Conservation (phyloP, 2,329 filamentous ascomycete species). For the Colletotrichum spaethianum region DNA sequence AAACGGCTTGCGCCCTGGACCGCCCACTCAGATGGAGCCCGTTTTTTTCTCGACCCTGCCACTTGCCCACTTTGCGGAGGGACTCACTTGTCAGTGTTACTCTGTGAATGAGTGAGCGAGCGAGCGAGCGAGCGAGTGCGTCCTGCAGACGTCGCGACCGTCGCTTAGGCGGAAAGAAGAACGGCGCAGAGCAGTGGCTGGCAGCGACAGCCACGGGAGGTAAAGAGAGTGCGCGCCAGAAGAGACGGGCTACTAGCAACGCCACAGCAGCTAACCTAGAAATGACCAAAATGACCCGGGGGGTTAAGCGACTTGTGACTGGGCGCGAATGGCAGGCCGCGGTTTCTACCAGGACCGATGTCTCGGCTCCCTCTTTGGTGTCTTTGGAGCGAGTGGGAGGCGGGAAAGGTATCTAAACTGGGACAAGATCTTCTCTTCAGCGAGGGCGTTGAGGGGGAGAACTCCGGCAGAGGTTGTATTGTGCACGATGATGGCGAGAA, state of each 20-base stretch:
- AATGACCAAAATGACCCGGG: slow-evolving; percentile 10
- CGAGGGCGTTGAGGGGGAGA: not conserved
- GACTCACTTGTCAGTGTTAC: slow-evolving; percentile 3
- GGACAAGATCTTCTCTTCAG: slow-evolving; percentile 9
- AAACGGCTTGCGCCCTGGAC: slow-evolving; percentile 34
- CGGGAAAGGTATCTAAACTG: slow-evolving; percentile 24
- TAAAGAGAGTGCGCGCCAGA: not conserved
- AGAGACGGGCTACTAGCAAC: slow-evolving; percentile 12
- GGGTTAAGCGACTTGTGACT: slow-evolving; percentile 21
- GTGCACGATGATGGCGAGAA: slow-evolving; percentile 13
- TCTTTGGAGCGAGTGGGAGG: slow-evolving; percentile 9
- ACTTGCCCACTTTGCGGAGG: slow-evolving; percentile 29
- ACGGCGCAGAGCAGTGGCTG: not conserved
- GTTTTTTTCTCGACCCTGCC: slow-evolving; percentile 1
- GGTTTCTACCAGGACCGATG: slow-evolving; percentile 20
- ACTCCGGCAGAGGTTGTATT: not conserved
- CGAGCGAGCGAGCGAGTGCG: not conserved
- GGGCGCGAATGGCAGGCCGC: slow-evolving; percentile 25
- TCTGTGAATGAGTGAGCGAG: not conserved
- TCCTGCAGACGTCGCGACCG: not conserved
- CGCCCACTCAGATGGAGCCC: slow-evolving; percentile 18
- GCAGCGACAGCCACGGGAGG: not conserved
- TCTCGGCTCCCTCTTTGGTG: slow-evolving; percentile 38
- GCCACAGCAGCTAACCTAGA: slow-evolving; percentile 28
- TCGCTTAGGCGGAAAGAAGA: not conserved